Conservation (phyloP, 139 green algal species). For the Chlamydomonas urium region DNA sequence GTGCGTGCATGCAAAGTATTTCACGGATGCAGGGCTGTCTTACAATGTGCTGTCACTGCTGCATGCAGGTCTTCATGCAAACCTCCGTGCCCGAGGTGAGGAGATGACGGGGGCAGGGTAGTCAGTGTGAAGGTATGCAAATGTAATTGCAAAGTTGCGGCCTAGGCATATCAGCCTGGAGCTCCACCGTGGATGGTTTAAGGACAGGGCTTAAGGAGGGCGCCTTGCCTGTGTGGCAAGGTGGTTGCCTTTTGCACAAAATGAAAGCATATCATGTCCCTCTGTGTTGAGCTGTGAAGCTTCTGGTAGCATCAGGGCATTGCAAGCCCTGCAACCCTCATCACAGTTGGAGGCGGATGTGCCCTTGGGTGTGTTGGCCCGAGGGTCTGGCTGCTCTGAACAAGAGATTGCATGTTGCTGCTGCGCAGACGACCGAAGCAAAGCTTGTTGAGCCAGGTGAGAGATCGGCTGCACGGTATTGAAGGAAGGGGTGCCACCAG, state of each 20-base stretch:
- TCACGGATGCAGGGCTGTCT: background rate
- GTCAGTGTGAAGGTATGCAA: background rate
- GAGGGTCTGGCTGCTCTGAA: background rate
- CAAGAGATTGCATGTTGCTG: background rate
- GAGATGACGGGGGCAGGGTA: background rate
- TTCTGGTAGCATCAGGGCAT: background rate
- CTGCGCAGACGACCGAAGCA: background rate
- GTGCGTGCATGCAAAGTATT: background rate
- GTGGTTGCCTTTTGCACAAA: too few species aligned
- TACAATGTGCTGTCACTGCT: background rate
- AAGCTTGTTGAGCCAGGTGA: background rate
- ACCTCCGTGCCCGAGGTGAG: background rate
- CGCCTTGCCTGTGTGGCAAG: too few species aligned
- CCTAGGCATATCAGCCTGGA: background rate
- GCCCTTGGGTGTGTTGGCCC: background rate
- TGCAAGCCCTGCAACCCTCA: background rate
- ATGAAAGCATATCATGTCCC: background rate
- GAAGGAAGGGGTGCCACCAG: too few species aligned
- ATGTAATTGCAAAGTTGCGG: background rate
- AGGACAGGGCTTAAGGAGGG: background rate
- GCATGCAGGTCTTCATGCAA: conserved; percentile 8
- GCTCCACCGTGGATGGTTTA: background rate
- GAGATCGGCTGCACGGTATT: too few species aligned
- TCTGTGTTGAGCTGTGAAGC: background rate
- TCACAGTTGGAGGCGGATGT: background rate